phyloP scores from a whole-genome alignment of 2,329 filamentous ascomycete species.

The Fusarium praegraminearum region DNA sequence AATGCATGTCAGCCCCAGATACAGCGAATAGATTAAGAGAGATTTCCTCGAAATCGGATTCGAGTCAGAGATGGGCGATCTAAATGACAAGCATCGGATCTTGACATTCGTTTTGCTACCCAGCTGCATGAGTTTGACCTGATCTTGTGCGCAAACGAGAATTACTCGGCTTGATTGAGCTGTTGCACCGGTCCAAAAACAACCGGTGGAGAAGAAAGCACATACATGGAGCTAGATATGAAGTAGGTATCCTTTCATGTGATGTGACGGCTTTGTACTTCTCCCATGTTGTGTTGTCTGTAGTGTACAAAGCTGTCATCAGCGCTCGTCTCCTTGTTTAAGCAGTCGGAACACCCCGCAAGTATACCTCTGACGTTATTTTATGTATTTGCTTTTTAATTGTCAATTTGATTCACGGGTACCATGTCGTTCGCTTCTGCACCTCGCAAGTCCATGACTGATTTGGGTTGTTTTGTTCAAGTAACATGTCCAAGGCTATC shows the following conservation, averaged over 20 bases:
- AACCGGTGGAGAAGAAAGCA: constrained; percentile 6
- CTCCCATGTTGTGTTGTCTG: constrained; percentile 27
- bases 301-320: constrained; percentile 31
- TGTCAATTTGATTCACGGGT: neutral
- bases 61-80: constrained; percentile 11
- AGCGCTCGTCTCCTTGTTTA: constrained; percentile 23
- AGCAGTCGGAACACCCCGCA: constrained; percentile 2
- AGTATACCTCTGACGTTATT: neutral
- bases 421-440: neutral
- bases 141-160: constrained; percentile 42
- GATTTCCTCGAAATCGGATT: constrained; percentile 3
- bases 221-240: neutral
- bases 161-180: constrained; percentile 41
- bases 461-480: constrained; percentile 31
- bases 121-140: constrained; percentile 31
- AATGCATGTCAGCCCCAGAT: neutral
- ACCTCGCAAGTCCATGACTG: neutral
- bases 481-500: constrained; percentile 35
- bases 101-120: constrained; percentile 19
- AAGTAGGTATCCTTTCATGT: neutral
- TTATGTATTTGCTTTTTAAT: neutral
- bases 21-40: constrained; percentile 6
- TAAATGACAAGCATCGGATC: constrained; percentile 14
- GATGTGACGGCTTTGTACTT: constrained; percentile 18
- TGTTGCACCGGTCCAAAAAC: constrained; percentile 32